A percentile compares a stretch with the other conserved stretches of the same genome.
Evolutionary conservation across 371 early-diverging fungal genomes (phyloP).

Genomic region (Rhizopus stolonifer): DNA sequence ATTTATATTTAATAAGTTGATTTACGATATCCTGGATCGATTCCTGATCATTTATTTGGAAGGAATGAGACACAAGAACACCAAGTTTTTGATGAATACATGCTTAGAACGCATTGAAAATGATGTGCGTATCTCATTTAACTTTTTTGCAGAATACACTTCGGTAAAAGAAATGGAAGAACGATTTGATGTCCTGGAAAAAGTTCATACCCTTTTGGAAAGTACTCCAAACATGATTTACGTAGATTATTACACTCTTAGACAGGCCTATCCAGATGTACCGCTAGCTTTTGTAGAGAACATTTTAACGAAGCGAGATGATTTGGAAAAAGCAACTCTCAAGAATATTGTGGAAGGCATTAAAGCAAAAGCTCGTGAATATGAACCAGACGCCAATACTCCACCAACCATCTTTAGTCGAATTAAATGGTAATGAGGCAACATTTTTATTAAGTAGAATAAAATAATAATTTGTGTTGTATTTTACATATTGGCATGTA

Average conservation of each 20-base stretch:
- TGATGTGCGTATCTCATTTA: constrained; percentile 63
- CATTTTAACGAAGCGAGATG: constrained; percentile 73
- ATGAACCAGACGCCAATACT: constrained; percentile 49
- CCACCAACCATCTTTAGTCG: constrained; percentile 54
- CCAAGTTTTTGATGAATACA: constrained; percentile 67
- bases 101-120: constrained; percentile 64
- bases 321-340: constrained; percentile 69
- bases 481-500: not conserved
- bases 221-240: constrained; percentile 67
- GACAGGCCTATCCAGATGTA: constrained; percentile 81
- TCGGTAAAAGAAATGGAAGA: constrained; percentile 61
- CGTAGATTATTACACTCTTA: constrained; percentile 74
- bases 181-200: constrained; percentile 75
- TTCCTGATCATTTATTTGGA: constrained; percentile 83
- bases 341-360: constrained; percentile 81
- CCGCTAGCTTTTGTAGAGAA: constrained; percentile 79
- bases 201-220: constrained; percentile 68
- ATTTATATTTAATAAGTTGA: constrained; percentile 82
- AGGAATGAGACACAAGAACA: constrained; percentile 73
- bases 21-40: constrained; percentile 82
- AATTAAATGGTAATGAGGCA: constrained; percentile 42
- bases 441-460: not conserved
- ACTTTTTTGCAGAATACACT: constrained; percentile 70
- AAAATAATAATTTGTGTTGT: not conserved
- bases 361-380: constrained; percentile 68